phyloP scores from a whole-genome alignment of 352 stramenopile species.

The Phytophthora niederhauseri region DNA sequence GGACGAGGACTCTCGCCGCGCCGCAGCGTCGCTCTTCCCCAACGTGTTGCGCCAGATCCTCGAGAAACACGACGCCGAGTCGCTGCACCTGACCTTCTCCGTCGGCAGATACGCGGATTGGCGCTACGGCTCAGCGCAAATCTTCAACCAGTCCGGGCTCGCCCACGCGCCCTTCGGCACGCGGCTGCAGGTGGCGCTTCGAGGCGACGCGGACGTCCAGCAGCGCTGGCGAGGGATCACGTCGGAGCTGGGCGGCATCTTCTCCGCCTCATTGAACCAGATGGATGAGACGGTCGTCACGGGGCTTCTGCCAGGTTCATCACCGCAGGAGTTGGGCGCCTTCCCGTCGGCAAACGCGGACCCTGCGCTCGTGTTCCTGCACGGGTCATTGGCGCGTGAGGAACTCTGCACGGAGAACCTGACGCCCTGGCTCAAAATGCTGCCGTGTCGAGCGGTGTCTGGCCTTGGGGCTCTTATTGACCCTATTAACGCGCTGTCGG shows the following conservation, averaged over 20 bases:
- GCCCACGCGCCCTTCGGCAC: slow-evolving; percentile 66
- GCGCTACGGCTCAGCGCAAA: slow-evolving; percentile 46
- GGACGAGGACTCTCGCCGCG: slow-evolving; percentile 12
- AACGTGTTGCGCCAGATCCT: slow-evolving; percentile 74
- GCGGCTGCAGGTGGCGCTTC: slow-evolving; percentile 61
- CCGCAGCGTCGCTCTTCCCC: slow-evolving; percentile 43
- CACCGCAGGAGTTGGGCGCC: slow-evolving; percentile 17
- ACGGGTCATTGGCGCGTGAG: slow-evolving; percentile 77
- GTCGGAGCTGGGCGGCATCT: slow-evolving; percentile 75
- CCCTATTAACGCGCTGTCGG: slow-evolving; percentile 73
- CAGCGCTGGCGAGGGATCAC: slow-evolving; percentile 74
- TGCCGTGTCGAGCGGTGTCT: slow-evolving; percentile 70
- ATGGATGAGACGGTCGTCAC: slow-evolving; percentile 67
- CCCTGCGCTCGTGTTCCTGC: slow-evolving; percentile 41
- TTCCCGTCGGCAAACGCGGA: slow-evolving; percentile 15
- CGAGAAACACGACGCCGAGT: slow-evolving; percentile 69
- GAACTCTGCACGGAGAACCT: slow-evolving; percentile 91
- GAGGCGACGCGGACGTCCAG: slow-evolving; percentile 21
- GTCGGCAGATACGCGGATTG: slow-evolving; percentile 63
- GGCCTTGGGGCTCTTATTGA: slow-evolving; percentile 77
- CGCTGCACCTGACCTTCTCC: slow-evolving; percentile 71
- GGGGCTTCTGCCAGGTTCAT: slow-evolving; percentile 12
- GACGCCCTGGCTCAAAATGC: slow-evolving; percentile 89
- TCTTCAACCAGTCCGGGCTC: slow-evolving; percentile 16
- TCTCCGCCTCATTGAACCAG: slow-evolving; percentile 85